A percentile compares a stretch with the other conserved stretches of the same genome.
Conservation (phyloP, 2,329 filamentous ascomycete species). For the Ascochyta clinopodiicola region DNA sequence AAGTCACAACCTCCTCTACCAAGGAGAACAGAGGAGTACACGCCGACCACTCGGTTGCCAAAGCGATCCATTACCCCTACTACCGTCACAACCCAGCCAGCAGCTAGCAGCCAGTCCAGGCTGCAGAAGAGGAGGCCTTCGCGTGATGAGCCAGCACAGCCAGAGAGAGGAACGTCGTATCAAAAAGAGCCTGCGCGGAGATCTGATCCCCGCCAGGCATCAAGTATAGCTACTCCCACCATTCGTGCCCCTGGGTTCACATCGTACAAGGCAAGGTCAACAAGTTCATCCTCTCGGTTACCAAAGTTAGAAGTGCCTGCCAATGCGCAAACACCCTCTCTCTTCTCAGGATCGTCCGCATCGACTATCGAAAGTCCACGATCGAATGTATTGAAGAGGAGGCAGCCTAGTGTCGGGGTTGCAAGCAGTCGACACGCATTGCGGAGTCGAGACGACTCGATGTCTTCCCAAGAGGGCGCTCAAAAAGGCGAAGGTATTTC, state of each 20-base stretch:
- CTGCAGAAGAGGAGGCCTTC: slow-evolving; percentile 45
- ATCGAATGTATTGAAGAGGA: slow-evolving; percentile 53
- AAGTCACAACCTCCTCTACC: slow-evolving; percentile 47
- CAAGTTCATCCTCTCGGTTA: slow-evolving; percentile 41
- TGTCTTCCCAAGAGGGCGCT: slow-evolving; percentile 44
- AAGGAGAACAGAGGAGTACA: slow-evolving; percentile 42
- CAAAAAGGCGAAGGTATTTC: slow-evolving; percentile 35
- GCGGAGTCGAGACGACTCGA: slow-evolving; percentile 40
- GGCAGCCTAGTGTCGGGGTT: slow-evolving; percentile 52
- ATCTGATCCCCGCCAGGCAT: slow-evolving; percentile 32
- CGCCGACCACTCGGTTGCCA: slow-evolving; percentile 45
- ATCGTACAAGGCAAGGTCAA: slow-evolving; percentile 30
- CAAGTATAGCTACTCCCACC: slow-evolving; percentile 29
- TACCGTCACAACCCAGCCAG: slow-evolving; percentile 35
- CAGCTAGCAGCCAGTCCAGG: slow-evolving; percentile 38
- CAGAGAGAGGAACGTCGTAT: slow-evolving; percentile 23
- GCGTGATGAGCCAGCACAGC: slow-evolving; percentile 39
- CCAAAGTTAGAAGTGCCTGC: slow-evolving; percentile 45
- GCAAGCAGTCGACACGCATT: slow-evolving; percentile 38
- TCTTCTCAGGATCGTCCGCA: slow-evolving; percentile 56
- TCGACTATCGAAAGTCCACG: slow-evolving; percentile 56
- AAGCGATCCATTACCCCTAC: slow-evolving; percentile 47
- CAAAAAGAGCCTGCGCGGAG: slow-evolving; percentile 29
- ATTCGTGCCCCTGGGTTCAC: slow-evolving; percentile 22
- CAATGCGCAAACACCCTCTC: slow-evolving; percentile 54